These are phyloP conservation scores for Symbiodinium pilosum DNA, from an alignment of 73 alveolate species.

Conservation along the genomic window DNA sequence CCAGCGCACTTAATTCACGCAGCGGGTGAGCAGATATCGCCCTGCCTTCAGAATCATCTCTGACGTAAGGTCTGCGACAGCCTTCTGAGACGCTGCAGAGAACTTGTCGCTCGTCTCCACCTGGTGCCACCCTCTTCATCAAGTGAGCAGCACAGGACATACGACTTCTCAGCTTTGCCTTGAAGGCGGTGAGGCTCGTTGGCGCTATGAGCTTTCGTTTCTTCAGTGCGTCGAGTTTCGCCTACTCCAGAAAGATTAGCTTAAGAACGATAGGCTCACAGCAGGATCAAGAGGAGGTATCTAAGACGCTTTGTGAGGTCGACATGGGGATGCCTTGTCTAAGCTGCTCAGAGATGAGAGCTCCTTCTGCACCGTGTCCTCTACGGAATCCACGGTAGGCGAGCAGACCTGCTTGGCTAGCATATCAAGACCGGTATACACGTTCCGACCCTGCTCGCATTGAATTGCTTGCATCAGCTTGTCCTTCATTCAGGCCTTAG, in stretches of 20 bases:
- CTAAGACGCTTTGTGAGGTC: too few species aligned
- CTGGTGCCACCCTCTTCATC: conserved; percentile 82
- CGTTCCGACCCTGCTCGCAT: not conserved
- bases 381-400: conserved; percentile 73
- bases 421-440: too few species aligned
- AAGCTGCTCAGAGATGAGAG: conserved; percentile 35
- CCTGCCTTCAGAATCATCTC: conserved; percentile 98
- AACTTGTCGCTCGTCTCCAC: conserved; percentile 98
- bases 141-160: not conserved
- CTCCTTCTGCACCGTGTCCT: conserved; percentile 53
- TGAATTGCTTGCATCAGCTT: not conserved
- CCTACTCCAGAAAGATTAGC: not conserved
- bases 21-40: conserved; percentile 95
- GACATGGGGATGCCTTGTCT: conserved; percentile 27
- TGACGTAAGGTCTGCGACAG: conserved; percentile 98
- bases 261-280: too few species aligned
- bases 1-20: not conserved
- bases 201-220: conserved; percentile 97
- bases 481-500: conserved; percentile 7
- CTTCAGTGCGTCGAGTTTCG: conserved; percentile 97
- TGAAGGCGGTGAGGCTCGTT: conserved; percentile 83
- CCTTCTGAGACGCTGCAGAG: conserved; percentile 96
- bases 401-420: conserved; percentile 52
- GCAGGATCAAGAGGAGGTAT: not conserved
- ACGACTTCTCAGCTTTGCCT: not conserved